Percentiles rank a stretch among this genome's conserved stretches.
Conservation (phyloP, 768 basidiomycete genomes). For the Russula virescens region DNA sequence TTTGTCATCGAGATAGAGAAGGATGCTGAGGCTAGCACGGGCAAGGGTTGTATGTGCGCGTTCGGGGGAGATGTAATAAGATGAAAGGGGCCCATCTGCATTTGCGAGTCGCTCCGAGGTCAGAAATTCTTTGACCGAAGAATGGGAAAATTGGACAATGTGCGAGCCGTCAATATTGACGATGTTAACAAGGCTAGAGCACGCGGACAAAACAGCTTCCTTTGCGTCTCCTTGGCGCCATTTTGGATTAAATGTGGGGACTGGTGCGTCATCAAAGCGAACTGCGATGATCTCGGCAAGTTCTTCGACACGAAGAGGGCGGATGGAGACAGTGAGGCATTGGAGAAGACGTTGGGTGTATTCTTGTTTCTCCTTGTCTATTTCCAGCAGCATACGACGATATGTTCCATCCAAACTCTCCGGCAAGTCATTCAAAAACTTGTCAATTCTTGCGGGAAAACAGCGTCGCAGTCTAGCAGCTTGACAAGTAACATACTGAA, state of each 20-base stretch:
- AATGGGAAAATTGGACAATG: slow-evolving; percentile 9
- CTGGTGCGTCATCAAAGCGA: background rate
- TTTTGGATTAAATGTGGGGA: background rate
- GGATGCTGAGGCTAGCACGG: background rate
- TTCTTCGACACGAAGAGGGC: slow-evolving; percentile 1
- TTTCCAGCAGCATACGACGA: background rate
- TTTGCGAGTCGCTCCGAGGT: background rate
- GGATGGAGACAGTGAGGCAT: background rate
- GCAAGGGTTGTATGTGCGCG: background rate
- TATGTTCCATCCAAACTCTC: slow-evolving; percentile 5
- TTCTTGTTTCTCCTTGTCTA: background rate
- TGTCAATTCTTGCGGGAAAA: background rate
- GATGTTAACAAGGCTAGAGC: slow-evolving; percentile 2
- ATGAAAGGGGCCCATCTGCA: background rate
- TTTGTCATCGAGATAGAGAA: background rate
- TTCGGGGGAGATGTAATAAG: background rate
- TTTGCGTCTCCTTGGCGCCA: background rate
- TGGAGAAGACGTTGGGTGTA: background rate
- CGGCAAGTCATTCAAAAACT: background rate
- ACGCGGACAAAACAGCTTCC: slow-evolving; percentile 2
- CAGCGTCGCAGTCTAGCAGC: background rate
- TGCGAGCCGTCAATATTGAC: background rate
- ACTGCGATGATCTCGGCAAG: slow-evolving; percentile 5
- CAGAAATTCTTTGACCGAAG: slow-evolving; percentile 8
- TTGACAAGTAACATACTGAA: slow-evolving; percentile 5